A percentile compares a stretch with the other conserved stretches of the same genome.
Conservation (phyloP, 1,139 yeast species). For the Hansenula lynferdii region DNA sequence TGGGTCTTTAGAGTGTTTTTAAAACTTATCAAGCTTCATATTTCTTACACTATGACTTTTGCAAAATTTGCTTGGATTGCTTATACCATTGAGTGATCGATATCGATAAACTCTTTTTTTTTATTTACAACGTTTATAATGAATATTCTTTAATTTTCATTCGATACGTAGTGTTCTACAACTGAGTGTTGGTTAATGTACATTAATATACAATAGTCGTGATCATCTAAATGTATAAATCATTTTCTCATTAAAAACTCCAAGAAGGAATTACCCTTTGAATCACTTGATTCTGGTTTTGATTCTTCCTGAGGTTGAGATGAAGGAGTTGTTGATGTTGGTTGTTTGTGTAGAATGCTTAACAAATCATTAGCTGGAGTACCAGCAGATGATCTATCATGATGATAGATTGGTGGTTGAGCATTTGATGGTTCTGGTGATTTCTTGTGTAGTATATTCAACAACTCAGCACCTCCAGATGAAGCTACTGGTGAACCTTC, state of each 20-base stretch:
- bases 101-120: too few relatives aligned
- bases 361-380: conserved; percentile 18
- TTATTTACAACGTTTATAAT: too few relatives aligned
- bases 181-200: neutral
- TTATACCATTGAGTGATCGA: too few relatives aligned
- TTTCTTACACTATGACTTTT: too few relatives aligned
- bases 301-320: neutral
- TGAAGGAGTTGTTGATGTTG: neutral
- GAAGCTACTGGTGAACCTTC: neutral
- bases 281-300: neutral
- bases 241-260: conserved; percentile 2
- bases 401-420: conserved; percentile 5
- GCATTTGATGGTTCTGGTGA: conserved; percentile 1
- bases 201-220: neutral
- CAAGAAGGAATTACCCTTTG: neutral
- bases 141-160: too few relatives aligned
- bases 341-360: conserved; percentile 12
- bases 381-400: conserved; percentile 4
- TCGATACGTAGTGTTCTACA: too few relatives aligned
- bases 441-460: conserved; percentile 1
- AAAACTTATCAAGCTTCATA: too few relatives aligned
- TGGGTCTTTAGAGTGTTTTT: too few relatives aligned
- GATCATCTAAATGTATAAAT: neutral
- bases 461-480: conserved; percentile 3
- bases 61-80: too few relatives aligned